A percentile compares a stretch with the other conserved stretches of the same genome.
Evolutionary conservation across 208 protist genomes (phyloP).

Genomic region (Trypanosoma mega): DNA sequence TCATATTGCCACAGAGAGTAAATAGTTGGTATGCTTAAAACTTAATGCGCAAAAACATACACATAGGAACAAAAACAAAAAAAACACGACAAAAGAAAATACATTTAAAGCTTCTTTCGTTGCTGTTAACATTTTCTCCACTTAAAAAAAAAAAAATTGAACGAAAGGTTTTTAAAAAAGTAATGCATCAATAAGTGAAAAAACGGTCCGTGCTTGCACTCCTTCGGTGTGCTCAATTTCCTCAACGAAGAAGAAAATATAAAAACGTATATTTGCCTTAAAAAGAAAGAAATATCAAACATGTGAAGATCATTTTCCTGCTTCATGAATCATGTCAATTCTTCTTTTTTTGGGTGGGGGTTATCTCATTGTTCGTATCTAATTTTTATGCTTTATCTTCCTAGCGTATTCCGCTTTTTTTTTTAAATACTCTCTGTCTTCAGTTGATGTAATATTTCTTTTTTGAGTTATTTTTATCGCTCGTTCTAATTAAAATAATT

Average conservation of each 20-base stretch:
- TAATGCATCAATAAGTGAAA: no score
- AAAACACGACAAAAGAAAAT: conserved; percentile 1
- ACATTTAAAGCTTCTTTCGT: not conserved
- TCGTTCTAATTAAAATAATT: no score
- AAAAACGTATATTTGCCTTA: no score
- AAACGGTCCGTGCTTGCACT: not conserved
- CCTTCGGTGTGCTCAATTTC: not conserved
- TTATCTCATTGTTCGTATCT: not conserved
- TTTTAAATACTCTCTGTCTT: no score
- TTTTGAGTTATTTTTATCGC: no score
- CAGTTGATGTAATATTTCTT: no score
- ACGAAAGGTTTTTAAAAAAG: not conserved
- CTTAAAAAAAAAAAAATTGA: not conserved
- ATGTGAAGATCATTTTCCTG: not conserved
- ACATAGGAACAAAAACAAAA: not conserved
- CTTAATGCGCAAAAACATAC: no score
- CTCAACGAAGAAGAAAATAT: no score
- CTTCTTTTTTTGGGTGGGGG: not conserved
- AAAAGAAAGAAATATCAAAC: no score
- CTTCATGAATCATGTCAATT: not conserved
- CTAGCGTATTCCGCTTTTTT: not conserved
- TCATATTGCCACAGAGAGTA: no score
- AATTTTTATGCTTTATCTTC: not conserved
- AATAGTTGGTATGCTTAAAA: no score
- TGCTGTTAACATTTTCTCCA: not conserved